Evolutionary conservation across 441 rosid genomes (phyloP).

Genomic region (Populus tomentosa): DNA sequence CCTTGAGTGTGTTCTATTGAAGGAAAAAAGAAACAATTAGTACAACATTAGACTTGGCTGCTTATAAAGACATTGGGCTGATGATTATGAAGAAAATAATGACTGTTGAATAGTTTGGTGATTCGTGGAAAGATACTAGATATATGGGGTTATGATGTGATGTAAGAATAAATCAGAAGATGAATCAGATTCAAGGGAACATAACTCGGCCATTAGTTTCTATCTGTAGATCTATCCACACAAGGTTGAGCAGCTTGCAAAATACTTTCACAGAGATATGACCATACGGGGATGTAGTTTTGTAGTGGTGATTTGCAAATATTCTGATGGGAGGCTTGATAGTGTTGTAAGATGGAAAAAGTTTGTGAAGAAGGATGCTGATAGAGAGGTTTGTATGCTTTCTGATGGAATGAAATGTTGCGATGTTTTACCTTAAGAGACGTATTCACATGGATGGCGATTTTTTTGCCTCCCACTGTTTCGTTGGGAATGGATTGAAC

Average conservation of each 20-base stretch:
- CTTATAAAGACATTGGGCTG: neutral
- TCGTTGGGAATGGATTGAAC: neutral
- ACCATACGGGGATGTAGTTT: neutral
- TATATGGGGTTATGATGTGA: neutral
- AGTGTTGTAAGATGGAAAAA: neutral
- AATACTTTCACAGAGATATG: too few species aligned
- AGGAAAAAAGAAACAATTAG: neutral
- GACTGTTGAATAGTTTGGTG: neutral
- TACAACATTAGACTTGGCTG: neutral
- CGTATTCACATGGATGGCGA: too few species aligned
- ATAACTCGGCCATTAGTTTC: neutral
- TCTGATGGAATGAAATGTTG: neutral
- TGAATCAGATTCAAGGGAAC: neutral
- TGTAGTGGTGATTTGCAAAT: neutral
- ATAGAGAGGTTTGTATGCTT: neutral
- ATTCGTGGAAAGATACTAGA: neutral
- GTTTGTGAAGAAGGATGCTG: neutral
- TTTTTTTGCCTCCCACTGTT: too few species aligned
- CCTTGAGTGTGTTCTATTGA: neutral
- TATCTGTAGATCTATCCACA: neutral
- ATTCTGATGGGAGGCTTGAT: neutral
- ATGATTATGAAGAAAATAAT: neutral
- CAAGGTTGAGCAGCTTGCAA: neutral
- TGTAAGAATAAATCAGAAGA: neutral
- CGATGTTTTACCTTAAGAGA: too few species aligned